These are phyloP conservation scores for Triticum turgidum DNA, from an alignment of 176 grass and related monocot genomes.

Conservation along the genomic window DNA sequence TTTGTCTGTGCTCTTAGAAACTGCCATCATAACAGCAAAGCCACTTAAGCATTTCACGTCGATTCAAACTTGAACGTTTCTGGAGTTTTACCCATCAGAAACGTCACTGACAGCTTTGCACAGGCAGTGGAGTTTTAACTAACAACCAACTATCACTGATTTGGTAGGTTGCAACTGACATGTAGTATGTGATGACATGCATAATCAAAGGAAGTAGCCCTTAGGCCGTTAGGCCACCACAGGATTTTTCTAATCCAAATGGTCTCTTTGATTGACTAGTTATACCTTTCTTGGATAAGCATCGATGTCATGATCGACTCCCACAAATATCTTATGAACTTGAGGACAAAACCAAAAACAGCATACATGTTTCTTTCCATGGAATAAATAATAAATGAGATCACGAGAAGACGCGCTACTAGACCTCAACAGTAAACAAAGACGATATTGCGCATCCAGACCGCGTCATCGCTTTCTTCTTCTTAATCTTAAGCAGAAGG, in stretches of 20 bases:
- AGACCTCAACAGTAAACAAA: neutral
- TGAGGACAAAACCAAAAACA: neutral
- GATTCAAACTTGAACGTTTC: neutral
- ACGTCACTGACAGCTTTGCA: neutral
- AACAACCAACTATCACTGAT: neutral
- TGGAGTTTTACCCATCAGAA: neutral
- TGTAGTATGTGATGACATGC: neutral
- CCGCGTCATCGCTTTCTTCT: neutral
- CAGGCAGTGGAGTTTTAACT: neutral
- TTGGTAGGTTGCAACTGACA: neutral
- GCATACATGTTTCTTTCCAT: neutral
- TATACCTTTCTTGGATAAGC: conserved; percentile 11
- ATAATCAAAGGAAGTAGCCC: neutral
- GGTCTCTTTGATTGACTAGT: neutral
- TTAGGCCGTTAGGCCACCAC: neutral
- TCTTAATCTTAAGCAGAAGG: neutral
- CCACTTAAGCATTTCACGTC: neutral
- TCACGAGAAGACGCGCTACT: conserved; percentile 4
- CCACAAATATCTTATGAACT: neutral
- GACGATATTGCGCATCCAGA: neutral
- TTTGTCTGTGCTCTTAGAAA: neutral
- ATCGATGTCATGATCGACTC: conserved; percentile 3
- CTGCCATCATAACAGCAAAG: neutral
- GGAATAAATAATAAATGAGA: neutral
- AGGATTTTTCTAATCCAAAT: conserved; percentile 1